Conservation (phyloP, 1,284 basidiomycete species). For the Xerocomus minutiporus region DNA sequence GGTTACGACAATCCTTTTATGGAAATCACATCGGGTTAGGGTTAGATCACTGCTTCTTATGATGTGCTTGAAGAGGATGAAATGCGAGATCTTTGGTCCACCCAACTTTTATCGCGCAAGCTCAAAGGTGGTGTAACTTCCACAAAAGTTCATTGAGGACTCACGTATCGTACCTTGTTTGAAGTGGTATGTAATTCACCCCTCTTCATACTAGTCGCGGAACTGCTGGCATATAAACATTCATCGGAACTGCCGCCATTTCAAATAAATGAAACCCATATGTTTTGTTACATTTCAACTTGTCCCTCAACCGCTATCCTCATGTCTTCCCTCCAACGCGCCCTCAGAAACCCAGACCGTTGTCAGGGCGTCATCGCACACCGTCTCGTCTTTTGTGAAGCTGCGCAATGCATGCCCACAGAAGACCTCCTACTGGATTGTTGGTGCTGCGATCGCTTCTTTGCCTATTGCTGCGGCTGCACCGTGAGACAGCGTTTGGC, state of each 20-base stretch:
- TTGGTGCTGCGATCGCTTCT: constrained; percentile 9
- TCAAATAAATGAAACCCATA: neutral
- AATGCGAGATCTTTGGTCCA: too few relatives aligned
- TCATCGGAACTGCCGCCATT: neutral
- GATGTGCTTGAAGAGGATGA: too few relatives aligned
- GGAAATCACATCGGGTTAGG: constrained; percentile 4
- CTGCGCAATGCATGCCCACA: neutral
- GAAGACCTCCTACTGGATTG: constrained; percentile 13
- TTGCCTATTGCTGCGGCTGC: constrained; percentile 16
- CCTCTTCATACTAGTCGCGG: neutral
- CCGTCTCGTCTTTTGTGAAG: constrained; percentile 15
- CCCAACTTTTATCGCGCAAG: too few relatives aligned
- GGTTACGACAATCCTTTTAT: constrained; percentile 15
- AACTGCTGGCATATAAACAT: too few relatives aligned
- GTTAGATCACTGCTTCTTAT: neutral
- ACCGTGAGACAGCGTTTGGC: neutral
- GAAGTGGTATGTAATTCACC: neutral
- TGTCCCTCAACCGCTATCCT: neutral
- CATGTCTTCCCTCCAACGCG: constrained; percentile 11
- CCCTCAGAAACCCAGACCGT: constrained; percentile 1
- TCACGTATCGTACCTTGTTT: too few relatives aligned
- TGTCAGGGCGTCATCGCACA: constrained; percentile 11
- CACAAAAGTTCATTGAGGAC: too few relatives aligned
- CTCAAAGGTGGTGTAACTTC: too few relatives aligned
- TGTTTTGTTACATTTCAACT: too few relatives aligned